These are phyloP conservation scores for Kwoniella mangroviensis DNA, from an alignment of 768 basidiomycete species.

Conservation along the genomic window DNA sequence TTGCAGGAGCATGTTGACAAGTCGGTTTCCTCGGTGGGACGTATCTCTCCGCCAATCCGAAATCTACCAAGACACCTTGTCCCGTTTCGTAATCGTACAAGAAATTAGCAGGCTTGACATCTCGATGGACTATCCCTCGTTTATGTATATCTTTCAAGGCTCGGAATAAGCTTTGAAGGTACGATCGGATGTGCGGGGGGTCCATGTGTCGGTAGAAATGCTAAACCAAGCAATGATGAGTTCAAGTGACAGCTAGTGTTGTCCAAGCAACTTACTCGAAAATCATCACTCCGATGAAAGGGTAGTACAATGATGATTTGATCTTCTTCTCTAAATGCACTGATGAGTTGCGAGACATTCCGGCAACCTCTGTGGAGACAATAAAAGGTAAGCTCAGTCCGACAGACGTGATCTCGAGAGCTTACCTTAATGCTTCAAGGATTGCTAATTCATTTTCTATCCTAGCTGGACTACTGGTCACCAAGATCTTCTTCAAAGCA, in stretches of 20 bases:
- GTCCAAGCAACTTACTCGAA: constrained; percentile 69
- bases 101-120: constrained; percentile 98
- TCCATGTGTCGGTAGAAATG: constrained; percentile 79
- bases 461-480: constrained; percentile 88
- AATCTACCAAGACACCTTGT: constrained; percentile 86
- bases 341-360: constrained; percentile 90
- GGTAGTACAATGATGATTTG: constrained; percentile 95
- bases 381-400: not conserved
- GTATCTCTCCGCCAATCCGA: constrained; percentile 80
- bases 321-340: constrained; percentile 86
- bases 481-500: constrained; percentile 95
- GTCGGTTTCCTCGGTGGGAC: constrained; percentile 43
- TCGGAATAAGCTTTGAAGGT: constrained; percentile 88
- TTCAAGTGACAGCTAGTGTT: not conserved
- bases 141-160: constrained; percentile 86
- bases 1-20: constrained; percentile 79
- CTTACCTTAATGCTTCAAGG: constrained; percentile 69
- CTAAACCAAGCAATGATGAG: constrained; percentile 33
- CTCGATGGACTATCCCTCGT: constrained; percentile 87
- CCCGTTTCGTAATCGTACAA: constrained; percentile 84
- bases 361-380: constrained; percentile 68
- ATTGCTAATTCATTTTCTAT: constrained; percentile 92
- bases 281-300: constrained; percentile 88
- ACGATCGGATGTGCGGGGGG: constrained; percentile 76
- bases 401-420: not conserved